phyloP scores from a whole-genome alignment of 257 asterid genomes.

The Nicotiana benthamiana region DNA sequence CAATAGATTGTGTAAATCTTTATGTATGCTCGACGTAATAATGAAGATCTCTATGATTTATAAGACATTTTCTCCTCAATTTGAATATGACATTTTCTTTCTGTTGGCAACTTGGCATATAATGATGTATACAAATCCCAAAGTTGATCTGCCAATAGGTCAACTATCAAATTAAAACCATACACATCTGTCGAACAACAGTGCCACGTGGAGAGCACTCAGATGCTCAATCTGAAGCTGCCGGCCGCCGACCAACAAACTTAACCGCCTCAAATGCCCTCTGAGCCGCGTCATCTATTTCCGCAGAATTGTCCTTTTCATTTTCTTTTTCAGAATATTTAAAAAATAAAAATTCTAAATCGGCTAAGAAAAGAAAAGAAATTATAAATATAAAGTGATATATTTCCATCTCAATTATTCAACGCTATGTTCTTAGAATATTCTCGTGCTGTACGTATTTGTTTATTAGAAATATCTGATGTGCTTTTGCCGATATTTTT shows the following conservation, averaged over 20 bases:
- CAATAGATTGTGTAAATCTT: neutral
- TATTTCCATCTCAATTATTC: no score
- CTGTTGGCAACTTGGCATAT: neutral
- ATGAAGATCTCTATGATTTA: neutral
- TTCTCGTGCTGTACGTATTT: no score
- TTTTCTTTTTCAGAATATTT: no score
- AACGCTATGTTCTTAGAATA: no score
- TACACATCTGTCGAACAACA: neutral
- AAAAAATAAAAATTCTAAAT: no score
- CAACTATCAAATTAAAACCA: neutral
- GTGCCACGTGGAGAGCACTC: neutral
- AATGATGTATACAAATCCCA: neutral
- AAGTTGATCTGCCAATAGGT: neutral
- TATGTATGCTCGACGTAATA: neutral
- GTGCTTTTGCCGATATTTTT: no score
- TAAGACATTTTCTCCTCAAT: neutral
- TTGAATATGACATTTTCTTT: neutral
- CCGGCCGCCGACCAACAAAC: conserved; percentile 7
- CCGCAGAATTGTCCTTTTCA: neutral
- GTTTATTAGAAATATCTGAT: no score
- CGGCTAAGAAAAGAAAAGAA: no score
- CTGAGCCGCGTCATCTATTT: neutral
- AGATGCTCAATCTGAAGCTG: neutral
- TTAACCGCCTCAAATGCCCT: conserved; percentile 2
- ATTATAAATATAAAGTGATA: neutral